Base-by-base conservation (phyloP, 2,329 filamentous ascomycete genomes). In the Venturia pyrina region DNA sequence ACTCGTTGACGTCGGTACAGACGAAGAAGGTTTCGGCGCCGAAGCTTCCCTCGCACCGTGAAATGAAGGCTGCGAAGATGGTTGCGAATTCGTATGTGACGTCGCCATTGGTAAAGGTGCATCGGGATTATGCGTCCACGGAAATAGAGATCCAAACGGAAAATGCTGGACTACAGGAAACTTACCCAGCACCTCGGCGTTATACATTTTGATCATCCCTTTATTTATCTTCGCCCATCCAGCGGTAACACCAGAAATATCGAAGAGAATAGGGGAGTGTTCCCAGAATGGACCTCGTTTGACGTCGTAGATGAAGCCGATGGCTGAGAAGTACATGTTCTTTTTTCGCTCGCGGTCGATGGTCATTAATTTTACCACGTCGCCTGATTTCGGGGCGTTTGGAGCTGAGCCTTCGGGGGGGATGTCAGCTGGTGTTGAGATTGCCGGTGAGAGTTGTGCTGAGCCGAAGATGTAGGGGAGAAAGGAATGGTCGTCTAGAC, bases 131-230 rank as follows among this genome's bases (percentile, higher is more conserved):
- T 71, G 69, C 68, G 80, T 76, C 79, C 80, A 82, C 46, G 70
- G 68, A 68, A 81, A 82, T 13, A 82, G 71, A n/a, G 78, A 79
- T 21, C 80, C 80, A 66, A 82, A 81, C 3, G 77, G 78, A 67
- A 82, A 98, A 77, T 99, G 95, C 77, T 99, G 95, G n/a, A 99
- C 91, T 2, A 99, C 95, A 2, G 95, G 95, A 73, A 97, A 97
- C 76, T 99, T 99, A 48, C 90, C 91, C 17, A 99, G 81, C 3
- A 99, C 95, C 79, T 99, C 95, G 21, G 91, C 95, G 70, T 96
- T 92, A 79, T 93, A 99, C 95, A 99, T 99, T 78, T 98, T 99
- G 72, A 99, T 86, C 95, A 99, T 98, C 63, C 95, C 95, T 71
- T 82, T 82, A 78, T 99, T 98, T 73, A 99, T 96, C 80, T 99